These are phyloP conservation scores for Hemerocallis citrina DNA, from an alignment of 106 monocot genomes.

Conservation along the genomic window DNA sequence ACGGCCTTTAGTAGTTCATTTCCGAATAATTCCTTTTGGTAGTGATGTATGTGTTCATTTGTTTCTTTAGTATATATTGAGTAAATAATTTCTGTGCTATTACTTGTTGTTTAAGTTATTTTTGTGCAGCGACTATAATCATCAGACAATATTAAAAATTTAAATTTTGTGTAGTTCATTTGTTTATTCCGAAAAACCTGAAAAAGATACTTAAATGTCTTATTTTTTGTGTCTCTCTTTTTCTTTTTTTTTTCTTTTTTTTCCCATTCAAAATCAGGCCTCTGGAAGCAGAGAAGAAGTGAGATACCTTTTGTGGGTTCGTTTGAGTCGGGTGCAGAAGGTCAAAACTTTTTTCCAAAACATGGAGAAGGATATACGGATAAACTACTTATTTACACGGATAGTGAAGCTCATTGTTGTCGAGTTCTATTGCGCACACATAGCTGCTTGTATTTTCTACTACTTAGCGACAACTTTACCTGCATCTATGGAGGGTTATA, in stretches of 20 bases:
- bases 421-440: constrained; percentile 92
- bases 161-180: no score
- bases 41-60: no score
- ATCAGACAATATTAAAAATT: no score
- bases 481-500: constrained; percentile 61
- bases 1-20: no score
- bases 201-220: no score
- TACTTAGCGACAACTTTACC: constrained; percentile 88
- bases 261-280: constrained; percentile 23
- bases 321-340: constrained; percentile 51
- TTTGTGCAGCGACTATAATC: no score
- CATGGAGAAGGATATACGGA: constrained; percentile 81
- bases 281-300: constrained; percentile 76
- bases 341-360: constrained; percentile 48
- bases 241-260: neutral
- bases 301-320: constrained; percentile 86
- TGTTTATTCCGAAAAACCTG: no score
- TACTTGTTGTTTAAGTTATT: no score
- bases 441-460: constrained; percentile 91
- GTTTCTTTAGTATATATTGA: no score
- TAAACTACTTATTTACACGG: constrained; percentile 87
- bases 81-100: no score
- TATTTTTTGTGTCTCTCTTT: no score
- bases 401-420: constrained; percentile 90
- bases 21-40: no score